These are phyloP conservation scores for Penstemon davidsonii DNA, from an alignment of 257 asterid genomes.

Conservation along the genomic window DNA sequence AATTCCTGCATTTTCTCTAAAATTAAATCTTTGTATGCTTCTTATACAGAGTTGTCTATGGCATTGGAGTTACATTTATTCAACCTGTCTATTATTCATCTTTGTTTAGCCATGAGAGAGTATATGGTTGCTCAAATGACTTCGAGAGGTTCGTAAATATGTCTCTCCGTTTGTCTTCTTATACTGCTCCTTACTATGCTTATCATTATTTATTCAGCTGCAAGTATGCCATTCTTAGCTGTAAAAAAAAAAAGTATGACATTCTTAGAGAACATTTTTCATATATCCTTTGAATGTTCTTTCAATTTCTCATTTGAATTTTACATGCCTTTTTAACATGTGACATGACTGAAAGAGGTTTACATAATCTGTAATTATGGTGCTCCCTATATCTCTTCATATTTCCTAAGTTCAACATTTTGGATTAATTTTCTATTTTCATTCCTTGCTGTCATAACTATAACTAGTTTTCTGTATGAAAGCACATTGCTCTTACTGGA, in stretches of 20 bases:
- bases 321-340: slow-evolving; percentile 19
- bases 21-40: slow-evolving; percentile 28
- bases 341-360: not conserved
- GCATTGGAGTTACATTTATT: slow-evolving; percentile 82
- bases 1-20: slow-evolving; percentile 16
- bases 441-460: not conserved
- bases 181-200: slow-evolving; percentile 9
- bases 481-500: slow-evolving; percentile 6
- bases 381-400: not conserved
- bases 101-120: slow-evolving; percentile 57
- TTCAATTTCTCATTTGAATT: slow-evolving; percentile 19
- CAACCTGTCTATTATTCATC: slow-evolving; percentile 72
- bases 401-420: not conserved
- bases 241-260: not conserved
- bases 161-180: slow-evolving; percentile 1
- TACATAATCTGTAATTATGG: not conserved
- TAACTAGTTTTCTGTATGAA: slow-evolving; percentile 14
- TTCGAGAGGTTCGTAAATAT: slow-evolving; percentile 66
- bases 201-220: slow-evolving; percentile 21
- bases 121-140: slow-evolving; percentile 71
- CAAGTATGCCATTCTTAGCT: not conserved
- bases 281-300: not conserved
- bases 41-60: slow-evolving; percentile 64
- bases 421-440: not conserved
- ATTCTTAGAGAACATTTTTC: not conserved